Base-by-base conservation (phyloP, 129 eudicot species). In the Helianthus tuberosus region DNA sequence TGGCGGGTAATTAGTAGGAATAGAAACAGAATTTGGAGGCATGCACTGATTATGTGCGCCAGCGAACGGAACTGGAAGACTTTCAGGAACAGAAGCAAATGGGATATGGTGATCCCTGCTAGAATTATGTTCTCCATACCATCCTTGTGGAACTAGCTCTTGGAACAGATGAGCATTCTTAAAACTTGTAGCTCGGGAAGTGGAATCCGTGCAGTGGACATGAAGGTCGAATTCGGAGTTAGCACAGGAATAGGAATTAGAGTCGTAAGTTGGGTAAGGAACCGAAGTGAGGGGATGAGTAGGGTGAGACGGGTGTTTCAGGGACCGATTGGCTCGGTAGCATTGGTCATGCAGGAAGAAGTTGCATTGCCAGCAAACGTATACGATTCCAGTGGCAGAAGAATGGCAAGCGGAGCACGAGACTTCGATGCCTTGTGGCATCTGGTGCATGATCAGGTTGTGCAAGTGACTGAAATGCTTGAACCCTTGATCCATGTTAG, bases 261-360 rank as follows among this genome's bases (percentile, higher is more conserved):
- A 87, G 14, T 84, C 84, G 36, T 90, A 85, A n/a, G 93, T 90
- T 3, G 96, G 93, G 66, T 59, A 83, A 25, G 93, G 93, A 17
- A 85, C 77, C 29, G 87, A 55, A 15, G 86, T 68, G 7, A 90
- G 71, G 15, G 96, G 87, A 64, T 90, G 96, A 16, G 12, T 50
- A 2, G 84, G 86, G 58, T 90, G 96, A 59, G 93, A 81, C 0
- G 89, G 91, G 64, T 85, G 90, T 1, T 59, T 64, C 58, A 83
- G n/a, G 13, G 91, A 85, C 13, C 89, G 86, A 14, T 79, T 68
- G 1, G 93, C 93, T 3, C 50, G 81, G 44, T 64, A 87, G 49
- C 96, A 85, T 44, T 78, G 82, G 39, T 74, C 84, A 43, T 80
- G 84, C 6, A 74, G 60, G 57, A 59, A 67, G 73, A 80, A 80